These are phyloP conservation scores for Paecilomyces dactylethromorphus DNA, from an alignment of 2,329 filamentous ascomycete genomes.

Conservation along the genomic window DNA sequence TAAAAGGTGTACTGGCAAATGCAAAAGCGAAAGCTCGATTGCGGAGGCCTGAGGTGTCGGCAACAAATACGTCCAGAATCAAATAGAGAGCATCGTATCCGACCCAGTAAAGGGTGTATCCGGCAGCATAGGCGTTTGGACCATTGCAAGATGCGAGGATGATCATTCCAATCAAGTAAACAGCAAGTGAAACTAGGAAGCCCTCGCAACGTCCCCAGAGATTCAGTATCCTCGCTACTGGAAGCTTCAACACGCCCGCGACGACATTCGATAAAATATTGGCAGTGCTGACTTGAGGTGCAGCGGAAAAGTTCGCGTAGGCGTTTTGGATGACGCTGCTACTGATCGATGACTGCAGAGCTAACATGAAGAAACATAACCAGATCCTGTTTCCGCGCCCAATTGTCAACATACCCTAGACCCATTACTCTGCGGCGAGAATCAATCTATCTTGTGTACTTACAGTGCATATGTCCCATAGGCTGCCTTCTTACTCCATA, in stretches of 20 bases:
- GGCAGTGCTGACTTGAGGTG: slow-evolving; percentile 11
- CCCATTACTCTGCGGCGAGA: not conserved
- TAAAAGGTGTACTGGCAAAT: slow-evolving; percentile 51
- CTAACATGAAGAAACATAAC: slow-evolving; percentile 30
- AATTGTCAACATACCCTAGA: not conserved
- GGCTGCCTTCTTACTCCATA: slow-evolving; percentile 30
- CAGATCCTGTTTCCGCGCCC: slow-evolving; percentile 22
- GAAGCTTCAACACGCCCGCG: slow-evolving; percentile 49
- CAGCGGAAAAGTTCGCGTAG: slow-evolving; percentile 19
- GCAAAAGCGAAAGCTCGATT: slow-evolving; percentile 54
- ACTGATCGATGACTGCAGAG: slow-evolving; percentile 24
- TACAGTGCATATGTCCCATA: slow-evolving; percentile 29
- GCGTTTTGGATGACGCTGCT: slow-evolving; percentile 19
- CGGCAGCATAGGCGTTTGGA: slow-evolving; percentile 45
- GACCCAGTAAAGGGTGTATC: slow-evolving; percentile 49
- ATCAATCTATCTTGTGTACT: not conserved
- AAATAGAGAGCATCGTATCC: slow-evolving; percentile 49
- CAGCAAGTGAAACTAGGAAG: slow-evolving; percentile 38
- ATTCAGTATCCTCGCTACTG: slow-evolving; percentile 56
- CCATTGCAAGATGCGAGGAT: slow-evolving; percentile 56
- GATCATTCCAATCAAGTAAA: slow-evolving; percentile 42
- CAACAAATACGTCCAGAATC: slow-evolving; percentile 50
- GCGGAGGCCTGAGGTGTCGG: slow-evolving; percentile 53
- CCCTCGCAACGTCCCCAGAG: slow-evolving; percentile 55
- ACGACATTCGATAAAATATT: slow-evolving; percentile 29